Evolutionary conservation across 2,329 filamentous ascomycete species (phyloP).

Genomic region (Colletotrichum sublineola): DNA sequence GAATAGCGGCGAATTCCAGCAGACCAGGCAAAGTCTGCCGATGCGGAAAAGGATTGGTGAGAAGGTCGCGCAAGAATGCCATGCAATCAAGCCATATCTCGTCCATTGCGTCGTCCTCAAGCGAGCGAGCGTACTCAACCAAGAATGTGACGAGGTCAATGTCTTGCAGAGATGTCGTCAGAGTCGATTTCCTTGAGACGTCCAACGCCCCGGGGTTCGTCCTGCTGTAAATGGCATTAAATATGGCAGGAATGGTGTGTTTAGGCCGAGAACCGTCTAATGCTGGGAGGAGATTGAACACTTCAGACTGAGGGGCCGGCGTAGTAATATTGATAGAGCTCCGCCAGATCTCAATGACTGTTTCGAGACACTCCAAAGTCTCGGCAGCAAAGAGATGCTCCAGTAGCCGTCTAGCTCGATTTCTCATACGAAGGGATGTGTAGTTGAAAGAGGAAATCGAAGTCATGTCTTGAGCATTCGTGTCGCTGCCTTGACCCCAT

Average conservation of each 20-base stretch:
- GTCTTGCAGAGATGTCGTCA: conserved; percentile 88
- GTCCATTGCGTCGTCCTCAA: conserved; percentile 97
- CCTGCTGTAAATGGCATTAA: conserved; percentile 95
- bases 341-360: conserved; percentile 88
- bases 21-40: conserved; percentile 88
- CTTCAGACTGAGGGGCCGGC: conserved; percentile 68
- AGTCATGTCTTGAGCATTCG: conserved; percentile 70
- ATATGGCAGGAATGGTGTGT: conserved; percentile 91
- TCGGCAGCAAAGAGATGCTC: conserved; percentile 95
- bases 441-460: conserved; percentile 89
- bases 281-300: conserved; percentile 90
- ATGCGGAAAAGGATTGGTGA: conserved; percentile 95
- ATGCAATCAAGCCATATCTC: conserved; percentile 98
- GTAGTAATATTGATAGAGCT: conserved; percentile 60
- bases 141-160: conserved; percentile 89
- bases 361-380: conserved; percentile 93
- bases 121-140: conserved; percentile 87
- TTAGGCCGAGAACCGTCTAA: conserved; percentile 92
- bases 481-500: conserved; percentile 80
- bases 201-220: conserved; percentile 88
- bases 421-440: conserved; percentile 91
- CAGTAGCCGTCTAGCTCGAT: conserved; percentile 86
- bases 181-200: conserved; percentile 82
- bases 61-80: conserved; percentile 87
- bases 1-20: conserved; percentile 87